phyloP scores from a whole-genome alignment of 495 filamentous ascomycete genomes.

The Coniosporium apollinis region DNA sequence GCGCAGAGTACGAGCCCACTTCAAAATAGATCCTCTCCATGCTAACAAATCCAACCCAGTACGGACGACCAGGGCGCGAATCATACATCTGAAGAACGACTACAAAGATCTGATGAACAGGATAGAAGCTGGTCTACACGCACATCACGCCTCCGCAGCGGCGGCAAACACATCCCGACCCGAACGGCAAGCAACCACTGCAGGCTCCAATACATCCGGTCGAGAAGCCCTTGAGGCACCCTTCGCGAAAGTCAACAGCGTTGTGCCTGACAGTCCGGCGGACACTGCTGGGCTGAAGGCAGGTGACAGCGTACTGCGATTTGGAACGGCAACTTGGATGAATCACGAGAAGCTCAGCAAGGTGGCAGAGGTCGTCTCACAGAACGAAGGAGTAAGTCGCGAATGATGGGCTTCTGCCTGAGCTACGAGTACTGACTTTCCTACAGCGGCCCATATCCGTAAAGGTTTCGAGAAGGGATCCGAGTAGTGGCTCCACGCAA shows the following conservation, averaged over 20 bases:
- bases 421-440: slow-evolving; percentile 4
- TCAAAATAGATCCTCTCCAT: background rate
- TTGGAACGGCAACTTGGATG: slow-evolving; percentile 62
- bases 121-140: slow-evolving; percentile 71
- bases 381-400: slow-evolving; percentile 72
- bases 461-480: slow-evolving; percentile 7
- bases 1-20: slow-evolving; percentile 56
- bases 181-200: background rate
- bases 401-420: background rate
- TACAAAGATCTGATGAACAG: slow-evolving; percentile 72
- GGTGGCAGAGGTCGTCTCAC: slow-evolving; percentile 68
- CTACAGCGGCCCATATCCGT: slow-evolving; percentile 7
- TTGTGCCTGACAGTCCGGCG: slow-evolving; percentile 66
- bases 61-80: slow-evolving; percentile 74
- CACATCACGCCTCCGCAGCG: slow-evolving; percentile 30
- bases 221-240: slow-evolving; percentile 35
- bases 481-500: slow-evolving; percentile 1
- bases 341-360: slow-evolving; percentile 78
- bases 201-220: background rate
- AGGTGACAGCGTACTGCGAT: slow-evolving; percentile 70
- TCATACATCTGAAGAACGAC: slow-evolving; percentile 81
- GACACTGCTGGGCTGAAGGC: slow-evolving; percentile 62
- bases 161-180: slow-evolving; percentile 2
- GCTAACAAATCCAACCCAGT: slow-evolving; percentile 32
- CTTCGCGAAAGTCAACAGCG: slow-evolving; percentile 83